These are phyloP conservation scores for Suhomyces chickasaworum DNA, from an alignment of 1,139 yeast species.

Conservation along the genomic window DNA sequence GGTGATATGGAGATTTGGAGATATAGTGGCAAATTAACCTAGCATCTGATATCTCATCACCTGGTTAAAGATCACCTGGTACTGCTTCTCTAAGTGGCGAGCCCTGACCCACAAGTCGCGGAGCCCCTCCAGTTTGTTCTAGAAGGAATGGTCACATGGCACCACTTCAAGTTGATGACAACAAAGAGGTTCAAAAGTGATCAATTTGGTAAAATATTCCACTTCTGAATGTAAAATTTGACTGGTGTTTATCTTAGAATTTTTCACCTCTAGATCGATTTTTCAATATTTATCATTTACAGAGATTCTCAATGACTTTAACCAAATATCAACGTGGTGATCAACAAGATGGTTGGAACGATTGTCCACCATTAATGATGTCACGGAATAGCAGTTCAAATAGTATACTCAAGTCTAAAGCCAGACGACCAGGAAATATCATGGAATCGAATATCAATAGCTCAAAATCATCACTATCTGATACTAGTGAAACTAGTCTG, in stretches of 20 bases:
- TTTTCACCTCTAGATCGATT: too few relatives aligned
- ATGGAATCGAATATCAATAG: neutral
- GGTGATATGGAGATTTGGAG: too few relatives aligned
- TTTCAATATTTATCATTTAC: neutral
- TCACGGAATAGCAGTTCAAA: constrained; percentile 12
- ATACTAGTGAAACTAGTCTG: neutral
- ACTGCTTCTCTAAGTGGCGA: too few relatives aligned
- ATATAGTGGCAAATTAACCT: constrained; percentile 3
- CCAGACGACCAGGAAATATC: constrained; percentile 3
- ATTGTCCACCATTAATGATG: constrained; percentile 36
- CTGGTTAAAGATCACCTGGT: neutral
- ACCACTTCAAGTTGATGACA: neutral
- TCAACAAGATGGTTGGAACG: constrained; percentile 51
- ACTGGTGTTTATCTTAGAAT: too few relatives aligned
- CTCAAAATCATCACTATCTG: neutral
- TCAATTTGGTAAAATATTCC: neutral
- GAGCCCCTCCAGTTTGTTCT: neutral
- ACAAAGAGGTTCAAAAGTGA: neutral
- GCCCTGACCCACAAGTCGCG: too few relatives aligned
- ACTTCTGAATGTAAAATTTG: neutral
- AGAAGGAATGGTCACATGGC: neutral
- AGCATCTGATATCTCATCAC: neutral
- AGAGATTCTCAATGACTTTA: constrained; percentile 26
- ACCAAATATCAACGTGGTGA: constrained; percentile 45
- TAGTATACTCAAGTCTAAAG: neutral